Base-by-base conservation (phyloP, 2,329 filamentous ascomycete genomes). In the Emydomyces testavorans region DNA sequence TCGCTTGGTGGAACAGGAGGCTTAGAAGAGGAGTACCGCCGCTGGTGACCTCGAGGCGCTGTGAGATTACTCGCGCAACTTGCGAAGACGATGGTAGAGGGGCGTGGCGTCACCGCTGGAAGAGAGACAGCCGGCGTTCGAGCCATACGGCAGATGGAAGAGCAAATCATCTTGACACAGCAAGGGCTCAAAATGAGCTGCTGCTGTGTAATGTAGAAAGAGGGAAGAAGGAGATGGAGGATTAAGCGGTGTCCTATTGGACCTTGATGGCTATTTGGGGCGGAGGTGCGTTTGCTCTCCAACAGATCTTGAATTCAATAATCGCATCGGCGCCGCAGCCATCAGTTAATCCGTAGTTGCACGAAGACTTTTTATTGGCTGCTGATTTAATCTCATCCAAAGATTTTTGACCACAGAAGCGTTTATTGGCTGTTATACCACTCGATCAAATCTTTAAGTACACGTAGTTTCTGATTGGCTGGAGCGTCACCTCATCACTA, bases 1-100 rank as follows among this genome's bases (percentile, higher is more conserved):
- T 71, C 68, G 51, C 68, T 71, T 2, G 69, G 66, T 28, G 66
- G 66, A 34, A 65, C 61, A 15, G 66, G 66, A 26, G 66, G 69
- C 53, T 72, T 72, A n/a, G 69, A 71, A 29, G 69, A 71, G 36
- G 69, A 71, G 59, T 71, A 70, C 49, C 69, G 65, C 52, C 68
- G 65, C 55, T 71, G 69, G 54, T 70, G 68, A 49, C 62, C 54
- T 38, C 42, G 37, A 26, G 40, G 47, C 50, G 61, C 61, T 49
- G 58, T 55, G 52, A 46, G 52, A 45, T 58, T 56, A 52, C 57
- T 58, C 16, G 61, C 59, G 28, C 61, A 57, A 37, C 59, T 48
- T 20, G 54, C 48, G 32, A 50, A 51, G 41, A 60, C 59, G 51
- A 65, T 59, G 54, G 37, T 55, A 31, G 60, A 58, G 10, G 60